These are phyloP conservation scores for Apiospora sp. DNA, from an alignment of 2,329 filamentous ascomycete genomes.

Conservation along the genomic window DNA sequence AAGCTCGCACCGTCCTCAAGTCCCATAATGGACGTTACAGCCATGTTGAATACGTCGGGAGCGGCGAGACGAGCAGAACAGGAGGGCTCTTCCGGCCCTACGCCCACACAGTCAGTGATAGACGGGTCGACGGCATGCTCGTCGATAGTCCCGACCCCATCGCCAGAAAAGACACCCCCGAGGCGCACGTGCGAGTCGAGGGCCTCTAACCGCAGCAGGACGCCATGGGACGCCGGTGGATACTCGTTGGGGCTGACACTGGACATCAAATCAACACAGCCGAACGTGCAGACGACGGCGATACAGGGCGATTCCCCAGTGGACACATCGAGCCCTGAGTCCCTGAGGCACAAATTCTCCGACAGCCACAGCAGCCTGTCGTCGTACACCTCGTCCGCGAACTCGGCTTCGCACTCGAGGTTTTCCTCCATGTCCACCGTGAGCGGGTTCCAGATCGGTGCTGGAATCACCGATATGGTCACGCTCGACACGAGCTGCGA, in stretches of 20 bases:
- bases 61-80: slow-evolving; percentile 35
- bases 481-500: slow-evolving; percentile 43
- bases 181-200: slow-evolving; percentile 41
- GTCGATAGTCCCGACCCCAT: slow-evolving; percentile 40
- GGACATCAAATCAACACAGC: slow-evolving; percentile 46
- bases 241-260: slow-evolving; percentile 55
- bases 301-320: slow-evolving; percentile 38
- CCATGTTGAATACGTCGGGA: slow-evolving; percentile 49
- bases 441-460: slow-evolving; percentile 48
- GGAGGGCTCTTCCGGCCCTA: slow-evolving; percentile 32
- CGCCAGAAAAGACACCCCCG: slow-evolving; percentile 34
- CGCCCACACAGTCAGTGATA: slow-evolving; percentile 37
- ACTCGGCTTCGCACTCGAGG: slow-evolving; percentile 58
- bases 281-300: slow-evolving; percentile 30
- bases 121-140: slow-evolving; percentile 35
- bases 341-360: slow-evolving; percentile 54
- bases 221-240: slow-evolving; percentile 60
- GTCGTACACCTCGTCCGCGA: slow-evolving; percentile 55
- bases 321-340: slow-evolving; percentile 42
- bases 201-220: slow-evolving; percentile 47
- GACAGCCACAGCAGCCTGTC: slow-evolving; percentile 62
- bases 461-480: slow-evolving; percentile 48
- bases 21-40: slow-evolving; percentile 50
- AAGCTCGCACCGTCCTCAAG: neutral
- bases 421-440: slow-evolving; percentile 63